Evolutionary conservation across 2,329 filamentous ascomycete species (phyloP).

Genomic region (Alternaria triticimaculans): DNA sequence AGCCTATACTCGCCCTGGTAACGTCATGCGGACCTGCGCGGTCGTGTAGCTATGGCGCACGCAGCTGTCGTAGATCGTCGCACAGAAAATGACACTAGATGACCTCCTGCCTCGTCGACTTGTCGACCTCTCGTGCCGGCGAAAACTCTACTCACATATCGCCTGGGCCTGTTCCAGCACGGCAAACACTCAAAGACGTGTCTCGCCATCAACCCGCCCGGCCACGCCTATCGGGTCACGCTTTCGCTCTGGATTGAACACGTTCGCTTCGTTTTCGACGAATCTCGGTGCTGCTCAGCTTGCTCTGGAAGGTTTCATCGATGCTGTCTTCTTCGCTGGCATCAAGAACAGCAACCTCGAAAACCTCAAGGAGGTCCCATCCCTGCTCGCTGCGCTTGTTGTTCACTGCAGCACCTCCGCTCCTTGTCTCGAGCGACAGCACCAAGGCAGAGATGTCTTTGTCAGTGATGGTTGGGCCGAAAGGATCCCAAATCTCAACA

Average conservation of each 20-base stretch:
- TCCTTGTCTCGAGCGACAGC: constrained; percentile 85
- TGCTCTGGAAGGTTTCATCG: constrained; percentile 72
- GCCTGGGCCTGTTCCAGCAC: constrained; percentile 16
- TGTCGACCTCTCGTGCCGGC: constrained; percentile 14
- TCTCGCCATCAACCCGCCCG: constrained; percentile 2
- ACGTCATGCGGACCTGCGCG: constrained; percentile 32
- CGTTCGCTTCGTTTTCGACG: constrained; percentile 52
- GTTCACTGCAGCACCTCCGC: constrained; percentile 86
- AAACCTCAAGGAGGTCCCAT: constrained; percentile 78
- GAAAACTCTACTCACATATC: constrained; percentile 9
- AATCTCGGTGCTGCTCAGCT: constrained; percentile 92
- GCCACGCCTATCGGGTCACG: constrained; percentile 16
- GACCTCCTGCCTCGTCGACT: constrained; percentile 14
- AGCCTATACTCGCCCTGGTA: constrained; percentile 20
- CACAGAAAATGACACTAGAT: constrained; percentile 31
- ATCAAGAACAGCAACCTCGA: constrained; percentile 89
- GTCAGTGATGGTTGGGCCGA: constrained; percentile 87
- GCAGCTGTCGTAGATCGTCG: constrained; percentile 28
- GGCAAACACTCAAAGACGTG: constrained; percentile 15
- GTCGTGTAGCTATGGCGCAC: constrained; percentile 30
- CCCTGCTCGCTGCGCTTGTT: constrained; percentile 76
- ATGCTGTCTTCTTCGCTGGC: constrained; percentile 61
- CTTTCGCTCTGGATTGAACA: constrained; percentile 28
- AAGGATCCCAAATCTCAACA: constrained; percentile 85
- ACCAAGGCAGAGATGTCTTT: constrained; percentile 80